Evolutionary conservation across 1,139 yeast species (phyloP).

Genomic region (Taphrina flavorubra): DNA sequence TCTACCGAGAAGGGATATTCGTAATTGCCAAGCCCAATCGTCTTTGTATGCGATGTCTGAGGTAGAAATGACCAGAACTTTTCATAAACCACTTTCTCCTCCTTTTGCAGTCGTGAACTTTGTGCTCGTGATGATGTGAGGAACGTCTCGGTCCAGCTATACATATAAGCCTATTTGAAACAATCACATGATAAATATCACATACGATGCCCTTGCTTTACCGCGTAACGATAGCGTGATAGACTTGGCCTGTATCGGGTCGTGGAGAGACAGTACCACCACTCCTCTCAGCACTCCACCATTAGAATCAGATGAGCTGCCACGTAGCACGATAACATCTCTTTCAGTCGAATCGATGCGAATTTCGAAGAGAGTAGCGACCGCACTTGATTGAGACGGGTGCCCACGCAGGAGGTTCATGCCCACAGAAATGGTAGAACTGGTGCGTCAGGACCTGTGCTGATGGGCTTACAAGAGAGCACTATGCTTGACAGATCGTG

Average conservation of each 20-base stretch:
- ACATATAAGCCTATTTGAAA: not conserved
- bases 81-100: slow-evolving; percentile 71
- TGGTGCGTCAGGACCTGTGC: too few species aligned
- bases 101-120: slow-evolving; percentile 51
- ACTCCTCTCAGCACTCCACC: slow-evolving; percentile 77
- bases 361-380: slow-evolving; percentile 49
- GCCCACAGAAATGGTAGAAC: not conserved
- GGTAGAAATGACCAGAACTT: slow-evolving; percentile 77
- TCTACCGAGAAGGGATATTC: slow-evolving; percentile 88
- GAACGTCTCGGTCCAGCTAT: slow-evolving; percentile 36
- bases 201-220: slow-evolving; percentile 60
- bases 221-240: slow-evolving; percentile 69
- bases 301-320: slow-evolving; percentile 75
- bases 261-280: slow-evolving; percentile 75
- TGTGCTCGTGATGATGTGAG: slow-evolving; percentile 31
- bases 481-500: too few species aligned
- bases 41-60: slow-evolving; percentile 50
- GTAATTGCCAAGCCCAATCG: slow-evolving; percentile 67
- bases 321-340: slow-evolving; percentile 82
- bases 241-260: slow-evolving; percentile 72
- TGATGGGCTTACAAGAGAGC: too few species aligned
- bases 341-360: slow-evolving; percentile 71
- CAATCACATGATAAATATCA: not conserved
- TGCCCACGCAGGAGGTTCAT: slow-evolving; percentile 36
- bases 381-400: slow-evolving; percentile 12